Percentiles rank a stretch among this genome's conserved stretches.
These are phyloP conservation scores for Annulohypoxylon truncatum DNA, from an alignment of 2,329 filamentous ascomycete species.

Conservation along the genomic window DNA sequence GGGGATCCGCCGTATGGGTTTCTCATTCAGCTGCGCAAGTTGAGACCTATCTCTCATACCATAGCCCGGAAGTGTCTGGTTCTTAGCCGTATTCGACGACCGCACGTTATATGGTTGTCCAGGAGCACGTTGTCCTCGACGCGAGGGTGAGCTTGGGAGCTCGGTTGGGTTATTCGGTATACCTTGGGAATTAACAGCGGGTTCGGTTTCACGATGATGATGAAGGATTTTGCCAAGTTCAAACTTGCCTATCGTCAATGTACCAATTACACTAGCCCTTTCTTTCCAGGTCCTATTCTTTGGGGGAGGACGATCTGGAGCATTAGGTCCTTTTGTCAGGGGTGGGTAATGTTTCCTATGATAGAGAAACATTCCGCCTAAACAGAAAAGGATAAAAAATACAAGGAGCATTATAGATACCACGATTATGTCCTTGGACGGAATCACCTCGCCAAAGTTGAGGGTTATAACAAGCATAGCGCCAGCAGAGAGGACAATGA, in stretches of 20 bases:
- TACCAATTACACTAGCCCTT: neutral
- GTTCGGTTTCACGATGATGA: neutral
- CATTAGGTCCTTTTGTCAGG: slow-evolving; percentile 12
- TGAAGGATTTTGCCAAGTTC: neutral
- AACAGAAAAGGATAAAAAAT: slow-evolving; percentile 40
- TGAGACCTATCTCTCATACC: neutral
- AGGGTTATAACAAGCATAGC: slow-evolving; percentile 42
- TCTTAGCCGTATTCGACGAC: neutral
- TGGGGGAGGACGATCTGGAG: slow-evolving; percentile 17
- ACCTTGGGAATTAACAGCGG: neutral
- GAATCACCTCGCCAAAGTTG: slow-evolving; percentile 37
- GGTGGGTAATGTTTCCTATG: slow-evolving; percentile 28
- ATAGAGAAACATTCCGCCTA: slow-evolving; percentile 39
- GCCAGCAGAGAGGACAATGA: slow-evolving; percentile 44
- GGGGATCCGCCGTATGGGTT: neutral
- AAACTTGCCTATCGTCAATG: slow-evolving; percentile 1
- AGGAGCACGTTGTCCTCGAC: neutral
- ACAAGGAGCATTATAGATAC: slow-evolving; percentile 38
- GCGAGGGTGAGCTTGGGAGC: neutral
- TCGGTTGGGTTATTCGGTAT: slow-evolving; percentile 1
- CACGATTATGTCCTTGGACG: slow-evolving; percentile 35
- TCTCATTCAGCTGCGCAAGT: neutral
- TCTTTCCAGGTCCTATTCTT: neutral
- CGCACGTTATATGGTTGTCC: neutral
- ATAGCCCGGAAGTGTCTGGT: neutral